Evolutionary conservation across 257 asterid genomes (phyloP).

Genomic region (Catharanthus roseus): DNA sequence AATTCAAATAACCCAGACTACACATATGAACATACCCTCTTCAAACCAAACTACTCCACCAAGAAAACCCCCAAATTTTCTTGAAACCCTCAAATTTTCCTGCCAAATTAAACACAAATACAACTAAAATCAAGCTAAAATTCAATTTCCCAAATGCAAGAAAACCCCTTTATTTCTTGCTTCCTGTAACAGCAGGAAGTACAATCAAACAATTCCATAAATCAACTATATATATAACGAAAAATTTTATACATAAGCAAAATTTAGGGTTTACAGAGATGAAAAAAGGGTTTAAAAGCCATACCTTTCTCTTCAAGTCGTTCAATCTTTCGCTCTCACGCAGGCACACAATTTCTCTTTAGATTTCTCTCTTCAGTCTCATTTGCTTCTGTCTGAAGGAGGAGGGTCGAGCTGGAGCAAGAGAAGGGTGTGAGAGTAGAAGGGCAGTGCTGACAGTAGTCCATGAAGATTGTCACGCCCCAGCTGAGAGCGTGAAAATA

Average conservation of each 20-base stretch:
- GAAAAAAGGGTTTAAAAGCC: neutral
- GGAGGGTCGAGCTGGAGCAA: neutral
- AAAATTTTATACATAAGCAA: neutral
- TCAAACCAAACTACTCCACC: neutral
- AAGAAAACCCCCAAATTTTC: neutral
- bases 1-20: neutral
- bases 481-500: slow-evolving; percentile 16
- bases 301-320: slow-evolving; percentile 10
- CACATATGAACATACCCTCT: neutral
- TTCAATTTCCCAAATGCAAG: no score
- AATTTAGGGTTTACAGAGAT: neutral
- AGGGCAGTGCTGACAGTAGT: slow-evolving; percentile 16
- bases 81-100: neutral
- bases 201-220: neutral
- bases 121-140: neutral
- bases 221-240: neutral
- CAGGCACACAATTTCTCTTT: slow-evolving; percentile 8
- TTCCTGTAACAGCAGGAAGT: neutral
- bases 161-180: neutral
- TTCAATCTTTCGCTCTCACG: neutral
- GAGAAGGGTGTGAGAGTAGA: slow-evolving; percentile 5
- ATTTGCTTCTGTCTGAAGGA: slow-evolving; percentile 11
- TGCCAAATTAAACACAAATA: neutral
- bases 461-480: slow-evolving; percentile 15
- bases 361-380: slow-evolving; percentile 10